phyloP scores from a whole-genome alignment of 2,329 filamentous ascomycete species.

The Colletotrichum trifolii region DNA sequence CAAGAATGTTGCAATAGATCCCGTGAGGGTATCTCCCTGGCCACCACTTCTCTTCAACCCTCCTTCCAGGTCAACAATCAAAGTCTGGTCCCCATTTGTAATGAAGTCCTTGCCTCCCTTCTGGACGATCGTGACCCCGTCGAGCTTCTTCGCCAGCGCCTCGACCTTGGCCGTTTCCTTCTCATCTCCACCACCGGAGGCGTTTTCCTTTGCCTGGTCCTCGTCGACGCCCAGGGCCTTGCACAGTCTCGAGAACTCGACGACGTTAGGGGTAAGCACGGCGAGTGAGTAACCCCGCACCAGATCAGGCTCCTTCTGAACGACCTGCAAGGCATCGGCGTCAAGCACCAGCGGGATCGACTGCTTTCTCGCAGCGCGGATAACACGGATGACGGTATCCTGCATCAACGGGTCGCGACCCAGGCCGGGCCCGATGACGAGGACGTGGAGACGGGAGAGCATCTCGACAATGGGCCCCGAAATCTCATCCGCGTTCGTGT shows the following conservation, averaged over 20 bases:
- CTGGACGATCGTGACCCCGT: conserved; percentile 90
- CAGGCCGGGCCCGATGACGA: conserved; percentile 92
- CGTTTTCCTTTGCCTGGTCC: conserved; percentile 46
- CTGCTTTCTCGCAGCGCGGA: conserved; percentile 78
- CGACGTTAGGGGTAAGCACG: conserved; percentile 93
- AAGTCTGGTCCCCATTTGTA: conserved; percentile 80
- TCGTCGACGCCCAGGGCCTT: conserved; percentile 77
- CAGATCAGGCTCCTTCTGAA: conserved; percentile 79
- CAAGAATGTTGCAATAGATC: conserved; percentile 86
- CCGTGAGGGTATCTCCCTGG: conserved; percentile 95
- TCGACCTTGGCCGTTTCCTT: conserved; percentile 62
- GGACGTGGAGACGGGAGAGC: conserved; percentile 87
- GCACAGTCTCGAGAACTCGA: conserved; percentile 88
- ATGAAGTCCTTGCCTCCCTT: conserved; percentile 89
- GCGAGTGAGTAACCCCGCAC: conserved; percentile 85
- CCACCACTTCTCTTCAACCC: conserved; percentile 92
- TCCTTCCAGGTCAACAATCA: conserved; percentile 81
- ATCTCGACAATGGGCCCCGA: conserved; percentile 79
- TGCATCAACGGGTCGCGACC: conserved; percentile 93
- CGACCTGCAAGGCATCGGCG: conserved; percentile 86
- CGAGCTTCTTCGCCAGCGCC: conserved; percentile 78
- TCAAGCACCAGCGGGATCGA: conserved; percentile 88
- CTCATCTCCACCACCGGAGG: conserved; percentile 42
- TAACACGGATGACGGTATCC: conserved; percentile 81
- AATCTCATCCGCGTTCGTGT: conserved; percentile 69